These are phyloP conservation scores for Podaxis rugospora DNA, from an alignment of 768 basidiomycete genomes.

Conservation along the genomic window DNA sequence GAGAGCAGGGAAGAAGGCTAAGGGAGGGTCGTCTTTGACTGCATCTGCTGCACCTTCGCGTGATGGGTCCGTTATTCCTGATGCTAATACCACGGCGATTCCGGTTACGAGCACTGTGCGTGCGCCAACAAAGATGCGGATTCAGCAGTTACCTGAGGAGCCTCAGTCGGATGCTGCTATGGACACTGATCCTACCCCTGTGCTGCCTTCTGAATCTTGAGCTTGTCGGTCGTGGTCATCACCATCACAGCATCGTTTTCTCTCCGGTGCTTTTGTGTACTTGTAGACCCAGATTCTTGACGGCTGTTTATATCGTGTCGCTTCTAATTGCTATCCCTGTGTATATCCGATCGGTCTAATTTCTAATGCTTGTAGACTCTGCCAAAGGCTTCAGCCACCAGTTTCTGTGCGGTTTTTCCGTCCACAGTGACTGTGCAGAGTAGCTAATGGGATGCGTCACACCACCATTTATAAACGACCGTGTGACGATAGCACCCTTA, in stretches of 20 bases:
- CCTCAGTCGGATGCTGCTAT: constrained; percentile 43
- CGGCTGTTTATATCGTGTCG: neutral
- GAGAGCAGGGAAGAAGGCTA: constrained; percentile 40
- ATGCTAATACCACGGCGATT: constrained; percentile 31
- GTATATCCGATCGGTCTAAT: neutral
- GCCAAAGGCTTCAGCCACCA: too few species aligned
- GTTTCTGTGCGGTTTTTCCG: too few species aligned
- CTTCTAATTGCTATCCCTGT: neutral
- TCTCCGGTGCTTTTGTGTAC: neutral
- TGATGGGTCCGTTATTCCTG: constrained; percentile 49
- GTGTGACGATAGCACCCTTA: neutral
- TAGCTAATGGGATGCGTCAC: neutral
- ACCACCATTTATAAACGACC: neutral
- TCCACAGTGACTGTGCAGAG: too few species aligned
- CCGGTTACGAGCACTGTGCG: constrained; percentile 32
- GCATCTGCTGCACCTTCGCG: constrained; percentile 54
- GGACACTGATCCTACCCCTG: constrained; percentile 22
- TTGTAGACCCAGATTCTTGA: neutral
- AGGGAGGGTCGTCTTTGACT: constrained; percentile 33
- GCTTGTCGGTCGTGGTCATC: neutral
- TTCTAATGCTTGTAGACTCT: neutral
- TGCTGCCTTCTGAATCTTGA: constrained; percentile 5
- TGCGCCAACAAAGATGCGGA: constrained; percentile 65
- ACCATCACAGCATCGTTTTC: neutral
- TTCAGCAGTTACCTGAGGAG: constrained; percentile 50